Conservation (phyloP, 2,329 filamentous ascomycete genomes). For the Botryotinia narcissicola region DNA sequence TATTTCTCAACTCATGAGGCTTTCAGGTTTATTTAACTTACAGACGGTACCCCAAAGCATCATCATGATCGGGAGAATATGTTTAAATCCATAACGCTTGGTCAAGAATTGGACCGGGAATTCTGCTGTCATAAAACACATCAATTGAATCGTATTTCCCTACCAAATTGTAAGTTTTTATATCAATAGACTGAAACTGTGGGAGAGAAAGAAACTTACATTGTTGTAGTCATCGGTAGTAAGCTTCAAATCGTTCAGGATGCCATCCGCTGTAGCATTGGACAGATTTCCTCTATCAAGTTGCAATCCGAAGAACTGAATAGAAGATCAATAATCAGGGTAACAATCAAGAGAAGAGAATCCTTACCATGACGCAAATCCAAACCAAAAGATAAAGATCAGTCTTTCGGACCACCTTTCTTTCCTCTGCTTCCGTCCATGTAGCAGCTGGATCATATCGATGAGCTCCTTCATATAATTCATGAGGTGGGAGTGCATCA, state of each 20-base stretch:
- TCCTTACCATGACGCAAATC: constrained; percentile 15
- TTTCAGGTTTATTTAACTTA: constrained; percentile 29
- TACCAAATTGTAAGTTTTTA: constrained; percentile 34
- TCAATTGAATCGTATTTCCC: constrained; percentile 47
- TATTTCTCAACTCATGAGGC: constrained; percentile 34
- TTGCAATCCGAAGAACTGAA: constrained; percentile 56
- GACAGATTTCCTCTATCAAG: constrained; percentile 58
- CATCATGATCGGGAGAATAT: constrained; percentile 52
- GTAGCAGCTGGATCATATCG: constrained; percentile 48
- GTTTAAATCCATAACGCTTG: constrained; percentile 53
- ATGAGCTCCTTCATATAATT: constrained; percentile 17
- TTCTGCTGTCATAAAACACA: constrained; percentile 44
- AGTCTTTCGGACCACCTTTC: constrained; percentile 52
- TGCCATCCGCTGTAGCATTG: constrained; percentile 53
- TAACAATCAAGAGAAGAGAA: not conserved
- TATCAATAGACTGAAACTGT: not conserved
- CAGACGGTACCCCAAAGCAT: constrained; percentile 53
- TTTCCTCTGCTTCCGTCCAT: constrained; percentile 59
- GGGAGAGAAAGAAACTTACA: constrained; percentile 34
- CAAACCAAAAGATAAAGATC: constrained; percentile 14
- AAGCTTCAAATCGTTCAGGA: constrained; percentile 18
- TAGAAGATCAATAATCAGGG: not conserved
- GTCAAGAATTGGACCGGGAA: constrained; percentile 53
- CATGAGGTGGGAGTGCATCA: constrained; percentile 15
- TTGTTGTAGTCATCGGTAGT: constrained; percentile 28